phyloP scores from a whole-genome alignment of 495 filamentous ascomycete genomes.

The Copromyces sp. region DNA sequence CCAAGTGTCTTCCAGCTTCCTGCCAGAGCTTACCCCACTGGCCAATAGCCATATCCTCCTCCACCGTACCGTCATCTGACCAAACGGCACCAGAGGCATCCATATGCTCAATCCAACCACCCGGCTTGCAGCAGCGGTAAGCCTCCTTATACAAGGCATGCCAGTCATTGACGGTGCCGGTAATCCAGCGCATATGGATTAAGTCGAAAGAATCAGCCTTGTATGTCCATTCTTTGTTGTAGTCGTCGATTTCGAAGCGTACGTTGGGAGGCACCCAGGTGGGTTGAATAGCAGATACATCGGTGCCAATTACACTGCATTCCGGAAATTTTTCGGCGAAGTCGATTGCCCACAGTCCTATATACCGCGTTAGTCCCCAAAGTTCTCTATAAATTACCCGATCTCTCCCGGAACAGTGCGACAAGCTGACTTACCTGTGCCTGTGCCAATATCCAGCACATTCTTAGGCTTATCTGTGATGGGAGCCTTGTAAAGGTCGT shows the following conservation, averaged over 20 bases:
- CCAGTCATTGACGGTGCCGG: constrained; percentile 45
- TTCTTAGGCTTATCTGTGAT: constrained; percentile 34
- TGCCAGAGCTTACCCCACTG: constrained; percentile 15
- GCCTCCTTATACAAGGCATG: constrained; percentile 27
- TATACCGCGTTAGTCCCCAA: neutral
- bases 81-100: constrained; percentile 15
- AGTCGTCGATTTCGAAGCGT: constrained; percentile 43
- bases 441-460: constrained; percentile 57
- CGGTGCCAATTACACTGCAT: constrained; percentile 53
- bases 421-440: constrained; percentile 26
- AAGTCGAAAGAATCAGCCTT: constrained; percentile 43
- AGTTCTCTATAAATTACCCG: neutral
- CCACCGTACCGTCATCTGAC: constrained; percentile 12
- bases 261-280: constrained; percentile 40
- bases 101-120: constrained; percentile 17
- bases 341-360: constrained; percentile 34
- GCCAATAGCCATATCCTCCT: constrained; percentile 3
- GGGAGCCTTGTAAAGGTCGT: constrained; percentile 48
- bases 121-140: constrained; percentile 14
- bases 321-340: constrained; percentile 39
- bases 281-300: constrained; percentile 50
- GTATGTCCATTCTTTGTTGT: constrained; percentile 38
- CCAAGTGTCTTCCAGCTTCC: constrained; percentile 6
- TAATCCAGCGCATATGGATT: constrained; percentile 45
- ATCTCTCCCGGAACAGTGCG: neutral